phyloP scores from a whole-genome alignment of 805 yeast species.

The Kurtzmaniella cleridarum region DNA sequence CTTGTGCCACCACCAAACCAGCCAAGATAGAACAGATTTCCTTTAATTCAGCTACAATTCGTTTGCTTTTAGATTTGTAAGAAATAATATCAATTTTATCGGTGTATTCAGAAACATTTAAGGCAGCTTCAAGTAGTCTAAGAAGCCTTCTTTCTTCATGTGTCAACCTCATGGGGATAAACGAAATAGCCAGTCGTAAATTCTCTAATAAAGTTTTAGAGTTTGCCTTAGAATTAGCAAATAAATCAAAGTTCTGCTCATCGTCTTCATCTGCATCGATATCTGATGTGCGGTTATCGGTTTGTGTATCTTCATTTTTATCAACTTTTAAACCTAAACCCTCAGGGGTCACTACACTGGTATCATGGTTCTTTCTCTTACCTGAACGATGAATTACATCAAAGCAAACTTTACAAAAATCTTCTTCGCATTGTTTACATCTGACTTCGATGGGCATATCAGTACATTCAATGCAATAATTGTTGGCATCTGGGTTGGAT shows the following conservation, averaged over 20 bases:
- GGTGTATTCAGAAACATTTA: constrained; percentile 74
- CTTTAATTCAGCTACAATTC: constrained; percentile 66
- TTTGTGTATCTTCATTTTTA: too few species aligned
- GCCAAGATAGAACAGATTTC: constrained; percentile 77
- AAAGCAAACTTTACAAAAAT: constrained; percentile 4
- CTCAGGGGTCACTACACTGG: background rate
- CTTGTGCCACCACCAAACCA: constrained; percentile 73
- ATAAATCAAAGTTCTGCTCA: too few species aligned
- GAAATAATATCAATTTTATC: constrained; percentile 70
- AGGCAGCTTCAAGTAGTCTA: constrained; percentile 66
- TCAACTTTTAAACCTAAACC: background rate
- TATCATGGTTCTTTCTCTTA: constrained; percentile 2
- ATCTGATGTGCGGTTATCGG: too few species aligned
- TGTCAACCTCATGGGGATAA: constrained; percentile 65
- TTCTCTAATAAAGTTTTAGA: background rate
- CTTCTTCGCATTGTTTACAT: constrained; percentile 4
- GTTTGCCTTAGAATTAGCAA: background rate
- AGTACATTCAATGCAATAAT: constrained; percentile 3
- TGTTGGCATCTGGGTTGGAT: background rate
- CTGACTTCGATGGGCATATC: constrained; percentile 4
- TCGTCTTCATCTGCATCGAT: too few species aligned
- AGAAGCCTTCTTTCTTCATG: constrained; percentile 64
- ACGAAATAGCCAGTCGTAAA: constrained; percentile 27
- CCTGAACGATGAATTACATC: constrained; percentile 4
- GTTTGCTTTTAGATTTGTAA: constrained; percentile 60